phyloP scores from a whole-genome alignment of 225 moss, liverwort and hornwort species.

The Bryum argenteum region DNA sequence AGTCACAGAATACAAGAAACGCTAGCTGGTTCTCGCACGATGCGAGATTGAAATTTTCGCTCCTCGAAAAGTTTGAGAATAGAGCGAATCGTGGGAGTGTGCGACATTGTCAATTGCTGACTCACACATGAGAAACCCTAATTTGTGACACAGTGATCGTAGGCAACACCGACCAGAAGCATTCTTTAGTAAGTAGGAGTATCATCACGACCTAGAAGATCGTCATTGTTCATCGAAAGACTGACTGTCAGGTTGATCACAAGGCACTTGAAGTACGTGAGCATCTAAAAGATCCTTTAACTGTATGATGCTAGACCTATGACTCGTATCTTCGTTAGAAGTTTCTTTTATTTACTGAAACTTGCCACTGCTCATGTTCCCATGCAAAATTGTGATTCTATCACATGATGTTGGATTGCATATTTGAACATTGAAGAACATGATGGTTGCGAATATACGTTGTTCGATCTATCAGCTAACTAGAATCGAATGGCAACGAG shows the following conservation, averaged over 20 bases:
- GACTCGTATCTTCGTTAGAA: not conserved
- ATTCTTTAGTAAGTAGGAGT: conserved; percentile 3
- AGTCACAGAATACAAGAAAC: conserved; percentile 27
- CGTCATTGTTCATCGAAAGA: conserved; percentile 1
- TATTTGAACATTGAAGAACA: conserved; percentile 22
- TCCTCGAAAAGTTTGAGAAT: conserved; percentile 11
- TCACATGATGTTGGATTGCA: conserved; percentile 10
- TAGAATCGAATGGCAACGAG: conserved; percentile 22
- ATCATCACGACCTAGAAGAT: conserved; percentile 4
- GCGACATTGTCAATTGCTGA: conserved; percentile 29
- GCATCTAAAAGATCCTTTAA: not conserved
- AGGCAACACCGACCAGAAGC: not conserved
- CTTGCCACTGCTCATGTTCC: too few species aligned
- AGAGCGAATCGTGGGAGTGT: conserved; percentile 25
- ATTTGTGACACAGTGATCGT: conserved; percentile 17
- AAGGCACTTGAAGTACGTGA: not conserved
- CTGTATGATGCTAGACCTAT: not conserved
- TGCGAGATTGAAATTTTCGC: conserved; percentile 30
- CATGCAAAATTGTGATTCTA: conserved; percentile 19
- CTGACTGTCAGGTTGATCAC: conserved; percentile 10
- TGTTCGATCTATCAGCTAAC: conserved; percentile 20
- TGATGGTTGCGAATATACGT: conserved; percentile 10
- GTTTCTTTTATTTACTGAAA: not conserved
- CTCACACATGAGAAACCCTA: not conserved
- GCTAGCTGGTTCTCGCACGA: conserved; percentile 31